Evolutionary conservation across 371 early-diverging fungal species (phyloP), one percentile per base, ranked within the genome.

Genomic region (Apophysomyces ossiformis): DNA sequence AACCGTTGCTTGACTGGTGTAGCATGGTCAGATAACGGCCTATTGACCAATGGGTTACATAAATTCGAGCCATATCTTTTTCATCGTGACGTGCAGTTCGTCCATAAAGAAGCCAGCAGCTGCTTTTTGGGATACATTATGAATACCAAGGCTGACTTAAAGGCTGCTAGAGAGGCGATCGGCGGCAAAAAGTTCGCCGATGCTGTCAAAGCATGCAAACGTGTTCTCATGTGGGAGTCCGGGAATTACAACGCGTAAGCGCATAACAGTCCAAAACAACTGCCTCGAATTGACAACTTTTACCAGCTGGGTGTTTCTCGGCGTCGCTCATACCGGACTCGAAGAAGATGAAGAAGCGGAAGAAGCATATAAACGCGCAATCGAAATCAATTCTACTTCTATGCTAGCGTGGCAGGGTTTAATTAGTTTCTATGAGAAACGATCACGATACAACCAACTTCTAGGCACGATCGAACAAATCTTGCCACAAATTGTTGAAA

Each of bases 361-460:
- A 66, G 69, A 73, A 37, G 82, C 87, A 1, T 96, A 94, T 65
- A 71, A 78, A 58, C 83, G 78, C 45, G 96, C 96, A 0, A 87
- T 92, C 37, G 77, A 78, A 32, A 70, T 89, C 62, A 85, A 82
- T 56, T 71, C 83, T 16, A 82, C 86, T 0, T 83, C 81, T 32
- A 70, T 85, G 18, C 81, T 95, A 12, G 95, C 93, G 6, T 93
- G 90, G 81, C 95, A 96, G 70, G 96, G 93, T 47, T 45, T 83
- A 36, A 64, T 83, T 11, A 78, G 70, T 41, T 85, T 92, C 65
- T 89, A 88, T 64, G 89, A 91, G 58, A 85, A 85, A 62, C 70
- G 81, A 60, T 65, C 81, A 16, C 77, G 81, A 37, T 71, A 78
- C 60, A 65, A 69, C 0, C 72, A 78, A 21, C 68, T 88, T 32